phyloP scores from a whole-genome alignment of 306 rosid genomes.

The Vigna reflexopilosa region DNA sequence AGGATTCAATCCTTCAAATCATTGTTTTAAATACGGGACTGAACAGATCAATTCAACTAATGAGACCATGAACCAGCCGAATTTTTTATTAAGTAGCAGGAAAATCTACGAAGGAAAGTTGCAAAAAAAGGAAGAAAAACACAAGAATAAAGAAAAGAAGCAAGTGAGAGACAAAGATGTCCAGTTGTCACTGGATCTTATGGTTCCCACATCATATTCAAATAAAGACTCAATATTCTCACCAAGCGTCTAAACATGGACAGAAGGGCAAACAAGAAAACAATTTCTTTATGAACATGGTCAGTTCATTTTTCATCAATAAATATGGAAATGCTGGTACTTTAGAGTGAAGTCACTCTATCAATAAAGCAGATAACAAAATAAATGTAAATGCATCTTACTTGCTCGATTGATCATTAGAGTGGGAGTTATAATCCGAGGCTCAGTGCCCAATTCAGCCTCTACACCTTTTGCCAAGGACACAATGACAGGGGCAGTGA shows the following conservation, averaged over 20 bases:
- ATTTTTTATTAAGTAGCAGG: not conserved
- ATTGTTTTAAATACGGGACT: not conserved
- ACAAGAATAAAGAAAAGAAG: not conserved
- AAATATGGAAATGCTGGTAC: not conserved
- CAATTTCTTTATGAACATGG: not conserved
- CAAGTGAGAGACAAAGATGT: not conserved
- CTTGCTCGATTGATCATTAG: conserved; percentile 89
- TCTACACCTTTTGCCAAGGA: conserved; percentile 96
- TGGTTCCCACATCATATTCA: not conserved
- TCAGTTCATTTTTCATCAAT: not conserved
- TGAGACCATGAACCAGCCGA: not conserved
- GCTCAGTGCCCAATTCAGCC: conserved; percentile 84
- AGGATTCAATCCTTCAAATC: not conserved
- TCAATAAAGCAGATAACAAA: conserved; percentile 21
- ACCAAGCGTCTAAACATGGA: not conserved
- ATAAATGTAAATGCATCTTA: conserved; percentile 49
- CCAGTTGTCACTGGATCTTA: not conserved
- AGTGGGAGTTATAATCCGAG: conserved; percentile 86
- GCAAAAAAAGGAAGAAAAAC: not conserved
- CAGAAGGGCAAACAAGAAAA: not conserved
- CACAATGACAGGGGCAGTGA: conserved; percentile 74
- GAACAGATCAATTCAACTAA: not conserved
- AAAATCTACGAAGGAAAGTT: not conserved
- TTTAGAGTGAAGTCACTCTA: not conserved
- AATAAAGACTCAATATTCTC: not conserved